Conservation (phyloP, 805 yeast species). For the Isabelozyma rhagii region DNA sequence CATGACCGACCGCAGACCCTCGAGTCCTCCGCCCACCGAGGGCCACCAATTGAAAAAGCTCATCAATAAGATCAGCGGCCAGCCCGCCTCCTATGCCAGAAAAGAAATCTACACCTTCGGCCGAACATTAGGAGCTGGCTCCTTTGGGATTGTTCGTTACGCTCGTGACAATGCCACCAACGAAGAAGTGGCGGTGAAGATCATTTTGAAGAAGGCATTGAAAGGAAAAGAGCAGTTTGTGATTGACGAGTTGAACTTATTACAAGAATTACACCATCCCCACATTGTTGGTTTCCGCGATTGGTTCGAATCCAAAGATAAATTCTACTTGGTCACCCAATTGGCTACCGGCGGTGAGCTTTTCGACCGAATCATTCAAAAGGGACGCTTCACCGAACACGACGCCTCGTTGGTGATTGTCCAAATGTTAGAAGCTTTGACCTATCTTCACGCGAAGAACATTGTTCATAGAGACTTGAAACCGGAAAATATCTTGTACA, state of each 20-base stretch:
- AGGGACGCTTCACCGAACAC: slow-evolving; percentile 83
- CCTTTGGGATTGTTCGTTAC: slow-evolving; percentile 86
- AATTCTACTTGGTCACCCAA: slow-evolving; percentile 90
- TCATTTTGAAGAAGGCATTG: slow-evolving; percentile 80
- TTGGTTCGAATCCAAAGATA: slow-evolving; percentile 91
- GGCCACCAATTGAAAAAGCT: slow-evolving; percentile 28
- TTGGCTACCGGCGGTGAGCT: slow-evolving; percentile 95
- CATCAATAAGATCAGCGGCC: slow-evolving; percentile 62
- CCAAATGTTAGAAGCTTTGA: slow-evolving; percentile 75
- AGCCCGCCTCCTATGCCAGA: slow-evolving; percentile 65
- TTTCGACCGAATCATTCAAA: slow-evolving; percentile 77
- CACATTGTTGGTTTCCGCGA: slow-evolving; percentile 87
- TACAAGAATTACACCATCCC: slow-evolving; percentile 70
- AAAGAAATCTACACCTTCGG: slow-evolving; percentile 75
- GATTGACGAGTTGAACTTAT: slow-evolving; percentile 69
- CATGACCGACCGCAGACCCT: neutral
- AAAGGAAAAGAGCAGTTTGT: slow-evolving; percentile 76
- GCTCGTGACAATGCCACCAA: slow-evolving; percentile 52
- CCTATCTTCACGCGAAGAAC: slow-evolving; percentile 69
- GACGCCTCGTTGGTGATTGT: slow-evolving; percentile 77
- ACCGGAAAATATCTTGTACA: slow-evolving; percentile 86
- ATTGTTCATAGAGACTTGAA: slow-evolving; percentile 93
- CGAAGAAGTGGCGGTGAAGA: slow-evolving; percentile 86
- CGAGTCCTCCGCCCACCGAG: slow-evolving; percentile 4
- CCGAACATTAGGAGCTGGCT: slow-evolving; percentile 88